Evolutionary conservation across 2,329 filamentous ascomycete genomes (phyloP).

Genomic region (Chaetomiaceae sp.): DNA sequence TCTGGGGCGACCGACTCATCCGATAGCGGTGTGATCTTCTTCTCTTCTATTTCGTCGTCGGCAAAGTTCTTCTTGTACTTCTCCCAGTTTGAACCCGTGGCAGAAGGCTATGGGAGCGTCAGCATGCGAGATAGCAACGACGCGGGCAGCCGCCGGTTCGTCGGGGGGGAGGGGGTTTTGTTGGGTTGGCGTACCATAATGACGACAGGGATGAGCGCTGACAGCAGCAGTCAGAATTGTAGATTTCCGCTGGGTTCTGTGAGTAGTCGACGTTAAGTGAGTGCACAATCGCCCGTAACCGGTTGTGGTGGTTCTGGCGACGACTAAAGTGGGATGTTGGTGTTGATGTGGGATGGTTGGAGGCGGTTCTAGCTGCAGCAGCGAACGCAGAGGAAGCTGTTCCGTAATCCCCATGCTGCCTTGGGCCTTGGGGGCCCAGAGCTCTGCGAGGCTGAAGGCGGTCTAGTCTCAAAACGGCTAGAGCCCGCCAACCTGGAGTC

Average conservation of each 20-base stretch:
- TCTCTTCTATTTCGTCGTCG: conserved; percentile 96
- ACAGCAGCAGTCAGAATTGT: not conserved
- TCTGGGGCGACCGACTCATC: conserved; percentile 69
- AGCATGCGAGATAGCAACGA: conserved; percentile 6
- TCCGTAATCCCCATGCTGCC: conserved; percentile 31
- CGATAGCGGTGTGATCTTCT: conserved; percentile 96
- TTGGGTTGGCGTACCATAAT: conserved; percentile 24
- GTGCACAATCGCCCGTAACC: no score
- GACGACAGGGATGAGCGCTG: conserved; percentile 13
- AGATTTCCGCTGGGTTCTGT: no score
- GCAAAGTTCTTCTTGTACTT: conserved; percentile 97
- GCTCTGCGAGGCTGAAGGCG: conserved; percentile 27
- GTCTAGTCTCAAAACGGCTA: conserved; percentile 22
- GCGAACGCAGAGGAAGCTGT: conserved; percentile 22
- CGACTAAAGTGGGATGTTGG: not conserved
- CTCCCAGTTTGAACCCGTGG: conserved; percentile 93
- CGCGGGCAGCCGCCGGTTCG: not conserved
- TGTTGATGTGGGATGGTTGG: conserved; percentile 5
- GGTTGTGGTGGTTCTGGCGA: not conserved
- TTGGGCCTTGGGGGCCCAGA: conserved; percentile 27
- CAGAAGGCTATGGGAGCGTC: conserved; percentile 68
- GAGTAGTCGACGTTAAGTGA: not conserved
- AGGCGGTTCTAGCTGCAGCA: conserved; percentile 11
- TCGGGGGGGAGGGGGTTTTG: not conserved
- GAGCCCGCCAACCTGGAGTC: conserved; percentile 1